Conservation (phyloP, 1,284 basidiomycete genomes). For the Gymnopus androsaceus region DNA sequence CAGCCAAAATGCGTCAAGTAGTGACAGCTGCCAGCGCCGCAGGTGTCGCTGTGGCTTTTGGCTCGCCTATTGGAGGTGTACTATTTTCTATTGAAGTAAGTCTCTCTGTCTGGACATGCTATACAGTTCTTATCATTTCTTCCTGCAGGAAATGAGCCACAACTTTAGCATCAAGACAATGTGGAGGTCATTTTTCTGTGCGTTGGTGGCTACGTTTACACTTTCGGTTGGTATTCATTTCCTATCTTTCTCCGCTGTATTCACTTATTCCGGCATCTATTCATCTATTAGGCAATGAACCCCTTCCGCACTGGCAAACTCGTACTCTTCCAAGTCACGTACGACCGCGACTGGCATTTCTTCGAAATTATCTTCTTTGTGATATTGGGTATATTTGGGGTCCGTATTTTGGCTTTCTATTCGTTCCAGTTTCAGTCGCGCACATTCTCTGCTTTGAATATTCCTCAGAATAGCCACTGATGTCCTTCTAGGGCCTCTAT, state of each 20-base stretch:
- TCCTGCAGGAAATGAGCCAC: slow-evolving; percentile 92
- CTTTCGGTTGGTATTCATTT: slow-evolving; percentile 69
- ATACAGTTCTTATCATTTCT: not conserved
- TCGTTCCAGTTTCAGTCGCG: too few species aligned
- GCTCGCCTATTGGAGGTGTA: slow-evolving; percentile 96
- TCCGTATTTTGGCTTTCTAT: too few species aligned
- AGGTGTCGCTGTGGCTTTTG: slow-evolving; percentile 96
- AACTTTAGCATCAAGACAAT: slow-evolving; percentile 96
- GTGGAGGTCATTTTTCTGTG: slow-evolving; percentile 98
- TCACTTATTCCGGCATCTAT: not conserved
- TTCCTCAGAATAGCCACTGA: too few species aligned
- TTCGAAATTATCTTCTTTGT: slow-evolving; percentile 98
- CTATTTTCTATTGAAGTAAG: slow-evolving; percentile 84
- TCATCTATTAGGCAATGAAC: slow-evolving; percentile 98
- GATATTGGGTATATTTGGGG: slow-evolving; percentile 94
- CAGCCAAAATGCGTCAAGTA: slow-evolving; percentile 95
- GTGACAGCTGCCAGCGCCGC: slow-evolving; percentile 95
- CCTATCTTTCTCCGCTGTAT: slow-evolving; percentile 13
- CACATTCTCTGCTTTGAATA: too few species aligned
- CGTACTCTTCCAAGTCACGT: slow-evolving; percentile 97
- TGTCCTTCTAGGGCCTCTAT: slow-evolving; percentile 79
- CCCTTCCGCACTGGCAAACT: slow-evolving; percentile 98
- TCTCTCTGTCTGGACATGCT: slow-evolving; percentile 4
- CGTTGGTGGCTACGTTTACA: slow-evolving; percentile 94
- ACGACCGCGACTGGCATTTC: slow-evolving; percentile 98